Base-by-base conservation (phyloP, 208 protist species). In the Trypanosoma brucei region DNA sequence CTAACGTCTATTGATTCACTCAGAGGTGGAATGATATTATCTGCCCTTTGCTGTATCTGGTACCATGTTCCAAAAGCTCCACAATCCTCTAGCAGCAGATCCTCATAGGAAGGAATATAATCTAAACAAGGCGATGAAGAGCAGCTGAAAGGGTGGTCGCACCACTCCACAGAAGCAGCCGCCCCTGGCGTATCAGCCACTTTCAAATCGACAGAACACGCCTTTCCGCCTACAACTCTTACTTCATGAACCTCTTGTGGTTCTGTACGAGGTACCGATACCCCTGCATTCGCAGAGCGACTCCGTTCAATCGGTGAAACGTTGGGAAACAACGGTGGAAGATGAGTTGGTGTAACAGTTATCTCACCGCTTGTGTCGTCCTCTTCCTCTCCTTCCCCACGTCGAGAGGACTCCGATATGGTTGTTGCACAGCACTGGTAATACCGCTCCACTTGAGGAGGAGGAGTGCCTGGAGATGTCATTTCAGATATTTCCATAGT, bases 301-400 rank as follows among this genome's bases (percentile, higher is more conserved):
- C 62, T 74, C 13, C 62, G 53, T 2, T 56, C 51, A 60, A 74
- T 68, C 13, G 68, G 68, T 13, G 68, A 74, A 46, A 62, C 55
- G 30, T 57, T 62, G 33, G 68, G 68, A 37, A 50, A 74, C 1
- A 74, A 45, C 2, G 68, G 61, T 36, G 68, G 61, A 6, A 53
- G 61, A 1, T 62, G 39, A 7, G 2, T 14, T 1, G 61, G 35
- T 7, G 54, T 56, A 30, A 42, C 2, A 38, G 61, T 42, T 40
- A 3, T 36, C 22, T 22, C 7, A 34, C 50, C 42, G 14, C 5
- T n/a, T 34, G 40, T n/a, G 14, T 40, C 9, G 30, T 58, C 54
- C 54, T 46, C 5, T 13, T 56, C 30, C 39, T 38, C 45, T 7
- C 37, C 62, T 46, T 34, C 62, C 48, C 9, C 6, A 33, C 55